Percentiles rank a stretch among this genome's conserved stretches.
Conservation (phyloP, 129 eudicot species). For the Chrysanthemum seticuspe region DNA sequence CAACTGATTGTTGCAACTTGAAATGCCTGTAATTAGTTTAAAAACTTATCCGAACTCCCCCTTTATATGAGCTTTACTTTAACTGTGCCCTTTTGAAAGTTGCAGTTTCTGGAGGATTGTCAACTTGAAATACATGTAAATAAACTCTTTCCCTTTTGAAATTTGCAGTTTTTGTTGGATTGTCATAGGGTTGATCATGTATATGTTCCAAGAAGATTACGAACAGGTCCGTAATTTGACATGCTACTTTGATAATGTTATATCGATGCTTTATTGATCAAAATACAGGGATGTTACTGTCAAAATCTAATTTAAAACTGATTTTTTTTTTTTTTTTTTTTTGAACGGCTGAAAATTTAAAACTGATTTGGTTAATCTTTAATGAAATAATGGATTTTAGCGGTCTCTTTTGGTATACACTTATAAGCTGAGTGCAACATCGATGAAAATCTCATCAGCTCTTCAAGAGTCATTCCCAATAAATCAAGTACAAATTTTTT, state of each 20-base stretch:
- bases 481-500: too few relatives aligned
- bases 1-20: background rate
- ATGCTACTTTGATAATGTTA: background rate
- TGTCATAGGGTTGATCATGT: conserved; percentile 40
- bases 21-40: background rate
- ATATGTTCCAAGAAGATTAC: conserved; percentile 58
- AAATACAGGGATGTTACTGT: background rate
- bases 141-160: background rate
- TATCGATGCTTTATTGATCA: background rate
- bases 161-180: conserved; percentile 48
- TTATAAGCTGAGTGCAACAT: too few relatives aligned
- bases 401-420: background rate
- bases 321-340: too few relatives aligned
- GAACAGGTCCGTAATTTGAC: conserved; percentile 50
- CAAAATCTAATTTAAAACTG: background rate
- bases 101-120: background rate
- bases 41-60: conserved; percentile 3
- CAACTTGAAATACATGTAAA: too few relatives aligned
- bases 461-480: too few relatives aligned
- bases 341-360: too few relatives aligned
- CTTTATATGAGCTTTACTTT: background rate
- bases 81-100: background rate
- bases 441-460: too few relatives aligned
- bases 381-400: conserved; percentile 1
- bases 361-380: conserved; percentile 2